phyloP scores from a whole-genome alignment of 768 basidiomycete genomes.

The Amanita rubescens region DNA sequence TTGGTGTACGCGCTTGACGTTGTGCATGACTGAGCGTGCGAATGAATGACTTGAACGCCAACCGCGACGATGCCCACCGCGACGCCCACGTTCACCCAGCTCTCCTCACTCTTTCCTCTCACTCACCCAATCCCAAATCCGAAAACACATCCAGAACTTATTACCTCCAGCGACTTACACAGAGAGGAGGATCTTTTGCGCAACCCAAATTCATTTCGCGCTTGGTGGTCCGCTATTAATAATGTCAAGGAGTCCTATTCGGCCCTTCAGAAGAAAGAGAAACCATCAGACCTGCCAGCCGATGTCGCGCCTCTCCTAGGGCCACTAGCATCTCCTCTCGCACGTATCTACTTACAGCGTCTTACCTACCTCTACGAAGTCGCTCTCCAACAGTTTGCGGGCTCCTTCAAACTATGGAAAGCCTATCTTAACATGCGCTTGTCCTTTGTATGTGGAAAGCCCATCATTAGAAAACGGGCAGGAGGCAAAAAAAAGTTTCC shows the following conservation, averaged over 20 bases:
- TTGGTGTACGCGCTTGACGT: slow-evolving; percentile 56
- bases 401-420: slow-evolving; percentile 94
- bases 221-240: slow-evolving; percentile 88
- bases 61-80: background rate
- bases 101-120: slow-evolving; percentile 59
- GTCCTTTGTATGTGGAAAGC: slow-evolving; percentile 79
- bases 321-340: slow-evolving; percentile 64
- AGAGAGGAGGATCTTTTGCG: slow-evolving; percentile 92
- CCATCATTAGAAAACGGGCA: slow-evolving; percentile 61
- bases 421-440: slow-evolving; percentile 81
- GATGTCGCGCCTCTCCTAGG: slow-evolving; percentile 61
- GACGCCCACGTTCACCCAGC: slow-evolving; percentile 17
- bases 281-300: slow-evolving; percentile 36
- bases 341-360: slow-evolving; percentile 73
- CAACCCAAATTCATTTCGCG: slow-evolving; percentile 85
- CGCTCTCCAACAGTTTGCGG: slow-evolving; percentile 80
- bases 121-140: slow-evolving; percentile 83
- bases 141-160: slow-evolving; percentile 64
- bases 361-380: slow-evolving; percentile 92
- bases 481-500: slow-evolving; percentile 90
- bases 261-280: slow-evolving; percentile 51
- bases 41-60: background rate
- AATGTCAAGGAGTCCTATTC: slow-evolving; percentile 60
- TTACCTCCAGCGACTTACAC: slow-evolving; percentile 68
- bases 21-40: slow-evolving; percentile 44